These are phyloP conservation scores for Musa beccarii DNA, from an alignment of 176 grass and related monocot species.

Conservation along the genomic window DNA sequence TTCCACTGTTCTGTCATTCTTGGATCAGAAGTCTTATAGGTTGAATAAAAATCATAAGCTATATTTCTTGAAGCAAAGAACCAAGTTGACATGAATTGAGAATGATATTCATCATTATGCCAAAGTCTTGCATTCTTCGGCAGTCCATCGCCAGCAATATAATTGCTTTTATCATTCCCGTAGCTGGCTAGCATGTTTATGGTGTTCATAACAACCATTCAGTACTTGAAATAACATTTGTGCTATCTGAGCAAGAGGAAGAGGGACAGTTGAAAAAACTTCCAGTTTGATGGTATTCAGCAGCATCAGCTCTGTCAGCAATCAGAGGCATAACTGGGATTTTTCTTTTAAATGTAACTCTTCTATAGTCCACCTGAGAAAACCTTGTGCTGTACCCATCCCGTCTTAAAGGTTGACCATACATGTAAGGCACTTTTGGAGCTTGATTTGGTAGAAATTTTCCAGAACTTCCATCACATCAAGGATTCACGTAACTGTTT, in stretches of 20 bases:
- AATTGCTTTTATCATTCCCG: slow-evolving; percentile 18
- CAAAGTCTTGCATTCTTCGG: slow-evolving; percentile 59
- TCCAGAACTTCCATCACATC: background rate
- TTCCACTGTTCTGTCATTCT: slow-evolving; percentile 26
- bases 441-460: slow-evolving; percentile 1
- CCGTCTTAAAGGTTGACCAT: background rate
- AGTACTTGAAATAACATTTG: slow-evolving; percentile 21
- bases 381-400: background rate
- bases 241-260: slow-evolving; percentile 18
- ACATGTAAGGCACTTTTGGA: background rate
- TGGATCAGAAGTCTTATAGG: slow-evolving; percentile 17
- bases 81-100: background rate
- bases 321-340: slow-evolving; percentile 8
- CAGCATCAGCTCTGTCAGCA: slow-evolving; percentile 16
- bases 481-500: background rate
- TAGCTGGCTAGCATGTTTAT: slow-evolving; percentile 27
- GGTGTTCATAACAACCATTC: slow-evolving; percentile 25
- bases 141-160: slow-evolving; percentile 27
- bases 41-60: slow-evolving; percentile 17
- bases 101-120: background rate
- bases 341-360: slow-evolving; percentile 34
- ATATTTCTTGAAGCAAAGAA: background rate
- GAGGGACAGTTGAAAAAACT: slow-evolving; percentile 36
- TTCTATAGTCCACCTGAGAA: slow-evolving; percentile 24
- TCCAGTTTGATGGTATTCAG: slow-evolving; percentile 30